Conservation (phyloP, 2,329 filamentous ascomycete genomes). For the Diaporthe aspalathi region DNA sequence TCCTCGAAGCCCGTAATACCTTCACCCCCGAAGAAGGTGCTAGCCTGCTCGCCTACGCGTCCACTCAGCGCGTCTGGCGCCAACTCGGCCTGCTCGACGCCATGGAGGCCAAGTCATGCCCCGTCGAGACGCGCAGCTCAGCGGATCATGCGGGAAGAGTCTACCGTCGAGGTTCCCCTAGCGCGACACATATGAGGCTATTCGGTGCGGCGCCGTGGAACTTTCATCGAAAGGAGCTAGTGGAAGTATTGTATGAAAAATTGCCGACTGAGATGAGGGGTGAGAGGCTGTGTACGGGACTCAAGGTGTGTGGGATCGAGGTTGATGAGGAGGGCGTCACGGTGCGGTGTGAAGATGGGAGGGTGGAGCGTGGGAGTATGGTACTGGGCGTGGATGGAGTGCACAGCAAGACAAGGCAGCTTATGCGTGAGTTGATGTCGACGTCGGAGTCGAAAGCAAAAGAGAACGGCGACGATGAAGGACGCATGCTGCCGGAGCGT, state of each 20-base stretch:
- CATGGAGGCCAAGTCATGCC: conserved; percentile 2
- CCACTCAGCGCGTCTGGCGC: conserved; percentile 24
- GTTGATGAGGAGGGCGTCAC: conserved; percentile 27
- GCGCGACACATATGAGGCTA: background rate
- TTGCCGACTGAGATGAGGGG: background rate
- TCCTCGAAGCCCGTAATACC: conserved; percentile 48
- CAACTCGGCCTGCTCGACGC: conserved; percentile 9
- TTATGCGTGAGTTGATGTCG: conserved; percentile 50
- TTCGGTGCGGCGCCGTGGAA: conserved; percentile 23
- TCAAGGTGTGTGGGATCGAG: conserved; percentile 7
- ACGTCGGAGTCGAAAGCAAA: conserved; percentile 32
- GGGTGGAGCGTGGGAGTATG: conserved; percentile 48
- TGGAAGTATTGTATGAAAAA: conserved; percentile 8
- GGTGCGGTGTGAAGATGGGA: conserved; percentile 25
- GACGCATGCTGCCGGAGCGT: conserved; percentile 39
- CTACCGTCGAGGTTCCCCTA: background rate
- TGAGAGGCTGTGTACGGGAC: background rate
- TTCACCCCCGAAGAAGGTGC: conserved; percentile 28
- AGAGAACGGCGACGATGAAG: conserved; percentile 33
- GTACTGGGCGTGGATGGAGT: conserved; percentile 57
- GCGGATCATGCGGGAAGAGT: background rate
- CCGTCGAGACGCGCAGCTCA: conserved; percentile 8
- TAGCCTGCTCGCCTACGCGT: conserved; percentile 25
- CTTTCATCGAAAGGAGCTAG: conserved; percentile 19
- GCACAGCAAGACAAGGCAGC: conserved; percentile 47